Base-by-base conservation (phyloP, 2,329 filamentous ascomycete genomes). In the Claviceps fusiformis region DNA sequence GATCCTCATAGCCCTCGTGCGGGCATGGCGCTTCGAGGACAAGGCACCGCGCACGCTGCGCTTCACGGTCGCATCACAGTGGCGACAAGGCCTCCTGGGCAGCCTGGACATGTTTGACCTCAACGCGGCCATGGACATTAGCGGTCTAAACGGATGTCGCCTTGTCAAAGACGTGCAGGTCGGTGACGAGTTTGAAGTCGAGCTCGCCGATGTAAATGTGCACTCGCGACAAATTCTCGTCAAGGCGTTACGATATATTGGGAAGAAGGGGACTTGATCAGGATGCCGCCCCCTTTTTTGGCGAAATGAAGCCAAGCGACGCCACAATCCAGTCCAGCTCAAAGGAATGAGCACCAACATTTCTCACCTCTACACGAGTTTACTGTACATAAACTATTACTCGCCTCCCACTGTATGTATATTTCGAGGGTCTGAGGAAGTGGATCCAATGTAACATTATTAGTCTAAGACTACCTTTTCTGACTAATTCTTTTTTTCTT, bases 1-100 rank as follows among this genome's bases (percentile, higher is more conserved):
- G 78, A 74, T 81, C 50, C 69, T 80, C 50, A 79, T 83, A 62
- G 80, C 81, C 29, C 70, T 85, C 37, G 69, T 81, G 53, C 78
- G 81, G 15, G 80, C 78, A 15, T 84, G 80, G 81, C 70, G 71
- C 58, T 81, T 76, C 60, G 76, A 82, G 62, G 67, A 68, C 9
- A 59, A 65, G 50, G 63, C 79, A 31, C 78, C 79, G n/a, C 58
- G 65, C 35, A 72, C 68, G 3, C 75, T 84, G 59, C 64, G 63
- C 48, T 76, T 81, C 59, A 73, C 66, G 3, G 77, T 82, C 43
- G 57, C 60, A 29, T 67, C 70, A 17, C 63, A 73, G 15, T 66
- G 62, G 56, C 62, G 60, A 33, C 64, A 65, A 54, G 66, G 63
- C 33, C 59, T 75, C 53, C 55, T 64, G 3, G 76, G 77, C 37